Percentiles rank a stretch among this genome's conserved stretches.
Conservation (phyloP, 192 early-diverging fungal species). For the Coemansia sp. region DNA sequence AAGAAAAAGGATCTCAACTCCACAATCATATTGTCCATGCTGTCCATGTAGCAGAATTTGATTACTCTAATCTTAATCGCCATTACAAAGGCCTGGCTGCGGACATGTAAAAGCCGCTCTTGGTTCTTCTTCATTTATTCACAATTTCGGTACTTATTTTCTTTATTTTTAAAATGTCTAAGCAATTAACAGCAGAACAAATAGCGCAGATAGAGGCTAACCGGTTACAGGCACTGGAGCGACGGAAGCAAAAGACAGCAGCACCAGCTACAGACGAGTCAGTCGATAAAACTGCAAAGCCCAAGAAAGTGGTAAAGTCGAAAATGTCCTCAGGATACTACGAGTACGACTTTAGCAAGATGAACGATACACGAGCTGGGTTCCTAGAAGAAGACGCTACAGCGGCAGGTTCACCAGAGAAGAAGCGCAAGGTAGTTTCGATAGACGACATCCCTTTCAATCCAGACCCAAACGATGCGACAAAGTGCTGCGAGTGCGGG, state of each 20-base stretch:
- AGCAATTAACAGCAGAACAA: constrained; percentile 53
- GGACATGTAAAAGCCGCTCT: not conserved
- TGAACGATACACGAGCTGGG: constrained; percentile 87
- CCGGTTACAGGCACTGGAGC: constrained; percentile 50
- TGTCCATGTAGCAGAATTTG: not conserved
- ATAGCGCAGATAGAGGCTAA: constrained; percentile 54
- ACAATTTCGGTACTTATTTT: too few relatives aligned
- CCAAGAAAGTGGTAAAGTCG: constrained; percentile 18
- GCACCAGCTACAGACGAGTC: not conserved
- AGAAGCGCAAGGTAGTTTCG: constrained; percentile 23
- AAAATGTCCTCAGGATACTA: constrained; percentile 56
- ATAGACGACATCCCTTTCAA: constrained; percentile 20
- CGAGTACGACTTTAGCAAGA: constrained; percentile 88
- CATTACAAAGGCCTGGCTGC: not conserved
- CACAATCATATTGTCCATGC: not conserved
- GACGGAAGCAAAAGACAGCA: constrained; percentile 20
- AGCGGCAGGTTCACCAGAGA: constrained; percentile 24
- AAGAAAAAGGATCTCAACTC: not conserved
- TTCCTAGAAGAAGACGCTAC: constrained; percentile 72
- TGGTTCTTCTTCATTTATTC: too few relatives aligned
- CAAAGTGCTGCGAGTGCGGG: constrained; percentile 80
- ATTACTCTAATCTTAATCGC: not conserved
- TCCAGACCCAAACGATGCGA: constrained; percentile 58
- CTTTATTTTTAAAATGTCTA: constrained; percentile 17
- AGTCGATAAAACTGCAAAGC: constrained; percentile 9